Evolutionary conservation across 768 basidiomycete genomes (phyloP), one percentile per base, ranked within the genome.

Genomic region (Tephrocybe sp.): DNA sequence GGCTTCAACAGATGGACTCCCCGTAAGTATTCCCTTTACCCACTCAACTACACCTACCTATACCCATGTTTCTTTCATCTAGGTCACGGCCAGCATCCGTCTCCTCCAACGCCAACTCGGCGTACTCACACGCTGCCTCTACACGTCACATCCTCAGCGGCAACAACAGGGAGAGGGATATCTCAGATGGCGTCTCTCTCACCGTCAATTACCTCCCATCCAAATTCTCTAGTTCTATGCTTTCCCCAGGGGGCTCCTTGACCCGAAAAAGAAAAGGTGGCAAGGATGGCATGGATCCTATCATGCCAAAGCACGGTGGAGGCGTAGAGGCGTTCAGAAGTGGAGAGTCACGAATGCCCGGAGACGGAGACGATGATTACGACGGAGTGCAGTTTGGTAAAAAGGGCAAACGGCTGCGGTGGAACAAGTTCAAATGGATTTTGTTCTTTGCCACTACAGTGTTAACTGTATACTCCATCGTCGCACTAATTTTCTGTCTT

Each of bases 341-440:
- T 14, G 65, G 71, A 17, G 76, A 75, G 22, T 44, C 65, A 1
- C 62, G 79, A 11, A 81, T 80, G 74, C 54, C 61, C 1, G 64
- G 61, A 8, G 60, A 65, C 30, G 72, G 65, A 1, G 77, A 77
- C 48, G 75, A 78, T 22, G 78, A 79, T 54, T 53, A 55, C 17
- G 76, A 76, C 53, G 73, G 75, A 45, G 67, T 66, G n/a, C 58
- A 64, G 52, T 48, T 49, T 39, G 53, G 48, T 3, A 35, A 41
- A 16, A 34, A 39, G 19, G 68, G 70, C 53, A 65, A 71, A 43
- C 69, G 69, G 54, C 67, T 87, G 50, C 71, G 83, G 13, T 94
- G 91, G 91, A 92, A 83, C 62, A 78, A 73, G 55, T 93, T 92
- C 77, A 93, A 94, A 65, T 92, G 89, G 89, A 69, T 76, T 10